Evolutionary conservation across 2,329 filamentous ascomycete genomes (phyloP).

Genomic region (Trichoderma oligosporum): DNA sequence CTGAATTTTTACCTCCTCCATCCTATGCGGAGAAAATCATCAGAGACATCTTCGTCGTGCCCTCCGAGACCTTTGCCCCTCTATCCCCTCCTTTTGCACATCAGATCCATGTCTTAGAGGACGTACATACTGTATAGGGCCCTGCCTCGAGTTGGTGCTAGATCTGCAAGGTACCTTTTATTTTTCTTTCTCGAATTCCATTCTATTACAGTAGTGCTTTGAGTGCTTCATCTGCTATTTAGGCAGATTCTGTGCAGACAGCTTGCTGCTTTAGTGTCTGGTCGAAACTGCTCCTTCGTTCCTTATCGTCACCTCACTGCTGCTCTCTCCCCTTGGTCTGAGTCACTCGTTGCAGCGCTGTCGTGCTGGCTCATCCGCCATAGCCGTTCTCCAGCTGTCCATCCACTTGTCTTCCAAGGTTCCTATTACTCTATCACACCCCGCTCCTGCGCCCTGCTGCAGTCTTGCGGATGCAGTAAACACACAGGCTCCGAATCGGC

Average conservation of each 20-base stretch:
- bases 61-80: constrained; percentile 5
- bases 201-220: too few relatives aligned
- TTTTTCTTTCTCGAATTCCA: constrained; percentile 21
- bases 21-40: not conserved
- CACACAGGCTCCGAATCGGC: constrained; percentile 10
- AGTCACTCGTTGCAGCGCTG: not conserved
- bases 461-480: constrained; percentile 12
- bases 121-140: too few relatives aligned
- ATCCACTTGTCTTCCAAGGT: not conserved
- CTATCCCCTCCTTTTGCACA: not conserved
- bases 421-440: constrained; percentile 1
- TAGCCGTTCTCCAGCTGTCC: not conserved
- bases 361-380: not conserved
- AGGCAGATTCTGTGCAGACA: not conserved
- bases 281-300: not conserved
- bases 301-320: not conserved
- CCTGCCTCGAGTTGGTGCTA: constrained; percentile 2
- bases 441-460: constrained; percentile 16
- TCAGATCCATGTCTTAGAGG: constrained; percentile 17
- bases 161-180: constrained; percentile 26
- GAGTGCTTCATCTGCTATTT: not conserved
- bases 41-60: constrained; percentile 12
- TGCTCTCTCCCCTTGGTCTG: not conserved
- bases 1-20: not conserved
- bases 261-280: not conserved